These are phyloP conservation scores for Aegilops umbellulata DNA, from an alignment of 176 grass and related monocot genomes.

Conservation along the genomic window DNA sequence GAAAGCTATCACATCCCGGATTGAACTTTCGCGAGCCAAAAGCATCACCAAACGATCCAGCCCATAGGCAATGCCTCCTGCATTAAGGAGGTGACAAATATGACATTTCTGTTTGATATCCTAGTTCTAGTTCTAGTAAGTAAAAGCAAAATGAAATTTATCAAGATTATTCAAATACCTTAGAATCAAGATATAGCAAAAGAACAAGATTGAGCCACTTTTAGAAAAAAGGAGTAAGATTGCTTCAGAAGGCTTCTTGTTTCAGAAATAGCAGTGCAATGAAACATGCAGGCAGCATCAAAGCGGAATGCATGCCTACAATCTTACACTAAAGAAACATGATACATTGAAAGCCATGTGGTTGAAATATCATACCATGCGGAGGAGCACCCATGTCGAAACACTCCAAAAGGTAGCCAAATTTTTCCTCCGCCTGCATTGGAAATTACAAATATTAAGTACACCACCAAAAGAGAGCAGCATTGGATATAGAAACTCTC, in stretches of 20 bases:
- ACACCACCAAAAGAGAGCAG: neutral
- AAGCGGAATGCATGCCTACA: neutral
- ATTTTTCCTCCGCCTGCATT: slow-evolving; percentile 89
- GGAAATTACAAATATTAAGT: neutral
- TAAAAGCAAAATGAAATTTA: too few species aligned
- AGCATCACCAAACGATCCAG: slow-evolving; percentile 96
- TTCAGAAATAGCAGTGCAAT: neutral
- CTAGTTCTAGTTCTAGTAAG: neutral
- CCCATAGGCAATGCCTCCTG: slow-evolving; percentile 97
- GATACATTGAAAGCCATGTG: neutral
- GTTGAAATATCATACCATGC: slow-evolving; percentile 61
- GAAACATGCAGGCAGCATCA: neutral
- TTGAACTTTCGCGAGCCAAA: slow-evolving; percentile 79
- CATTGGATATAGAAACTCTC: neutral
- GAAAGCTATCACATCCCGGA: slow-evolving; percentile 91
- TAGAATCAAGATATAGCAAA: neutral
- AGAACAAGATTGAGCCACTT: neutral
- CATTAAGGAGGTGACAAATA: neutral
- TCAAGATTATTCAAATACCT: neutral
- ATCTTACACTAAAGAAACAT: slow-evolving; percentile 4
- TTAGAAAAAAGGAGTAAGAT: neutral
- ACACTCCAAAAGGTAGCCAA: slow-evolving; percentile 91
- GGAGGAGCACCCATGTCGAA: slow-evolving; percentile 95
- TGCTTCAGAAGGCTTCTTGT: neutral
- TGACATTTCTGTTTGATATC: neutral